Conservation (phyloP, 2,329 filamentous ascomycete species). For the Fusarium decemcellulare region DNA sequence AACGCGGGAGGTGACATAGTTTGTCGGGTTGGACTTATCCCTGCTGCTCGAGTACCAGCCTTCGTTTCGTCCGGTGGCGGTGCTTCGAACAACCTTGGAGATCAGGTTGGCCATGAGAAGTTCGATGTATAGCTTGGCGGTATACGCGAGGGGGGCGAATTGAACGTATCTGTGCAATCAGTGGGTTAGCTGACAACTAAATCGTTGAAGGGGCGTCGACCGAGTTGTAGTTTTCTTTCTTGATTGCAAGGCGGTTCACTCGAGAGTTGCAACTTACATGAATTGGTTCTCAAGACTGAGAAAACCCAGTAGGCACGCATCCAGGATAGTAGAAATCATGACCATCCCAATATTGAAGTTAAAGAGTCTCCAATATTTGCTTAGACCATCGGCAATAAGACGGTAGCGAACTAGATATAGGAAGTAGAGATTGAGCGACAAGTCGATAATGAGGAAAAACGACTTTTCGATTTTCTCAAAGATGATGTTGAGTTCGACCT, state of each 20-base stretch:
- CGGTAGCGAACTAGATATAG: slow-evolving; percentile 60
- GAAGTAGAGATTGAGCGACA: slow-evolving; percentile 65
- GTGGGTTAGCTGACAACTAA: slow-evolving; percentile 21
- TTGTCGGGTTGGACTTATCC: slow-evolving; percentile 24
- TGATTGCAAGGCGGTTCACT: slow-evolving; percentile 18
- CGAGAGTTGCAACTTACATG: slow-evolving; percentile 8
- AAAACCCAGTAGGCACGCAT: slow-evolving; percentile 49
- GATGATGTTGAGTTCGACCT: slow-evolving; percentile 30
- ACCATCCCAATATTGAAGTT: slow-evolving; percentile 64
- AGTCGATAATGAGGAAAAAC: slow-evolving; percentile 64
- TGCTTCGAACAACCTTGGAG: slow-evolving; percentile 50
- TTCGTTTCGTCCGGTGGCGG: background rate
- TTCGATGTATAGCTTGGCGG: slow-evolving; percentile 68
- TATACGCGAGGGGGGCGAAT: slow-evolving; percentile 65
- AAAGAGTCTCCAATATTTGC: slow-evolving; percentile 65
- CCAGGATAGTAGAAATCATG: slow-evolving; percentile 63
- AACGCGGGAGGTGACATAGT: slow-evolving; percentile 19
- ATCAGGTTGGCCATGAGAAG: slow-evolving; percentile 67
- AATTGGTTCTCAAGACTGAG: slow-evolving; percentile 37
- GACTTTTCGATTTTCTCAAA: slow-evolving; percentile 56
- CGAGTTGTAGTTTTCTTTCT: background rate
- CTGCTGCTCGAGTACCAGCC: slow-evolving; percentile 18
- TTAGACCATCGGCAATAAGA: slow-evolving; percentile 61
- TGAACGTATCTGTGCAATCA: slow-evolving; percentile 54
- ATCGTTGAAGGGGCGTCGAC: background rate